Evolutionary conservation across 331 rosid species (phyloP).

Genomic region (Pyracantha coccinea): DNA sequence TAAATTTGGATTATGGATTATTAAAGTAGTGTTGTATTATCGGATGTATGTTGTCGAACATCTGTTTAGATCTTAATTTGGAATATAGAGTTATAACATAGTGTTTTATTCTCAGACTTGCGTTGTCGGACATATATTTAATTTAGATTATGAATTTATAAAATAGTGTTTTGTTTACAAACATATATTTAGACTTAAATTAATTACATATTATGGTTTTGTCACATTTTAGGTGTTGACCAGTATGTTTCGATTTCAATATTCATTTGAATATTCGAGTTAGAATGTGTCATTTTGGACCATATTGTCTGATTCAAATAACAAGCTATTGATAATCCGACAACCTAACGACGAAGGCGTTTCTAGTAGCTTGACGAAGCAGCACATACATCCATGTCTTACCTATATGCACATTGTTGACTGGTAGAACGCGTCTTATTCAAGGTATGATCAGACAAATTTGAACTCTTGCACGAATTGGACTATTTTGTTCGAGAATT

Average conservation of each 20-base stretch:
- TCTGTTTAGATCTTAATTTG: neutral
- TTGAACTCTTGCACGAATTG: neutral
- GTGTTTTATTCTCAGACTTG: neutral
- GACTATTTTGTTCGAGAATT: neutral
- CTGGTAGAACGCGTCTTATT: neutral
- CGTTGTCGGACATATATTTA: neutral
- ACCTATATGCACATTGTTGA: neutral
- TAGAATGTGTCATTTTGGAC: neutral
- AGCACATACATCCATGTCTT: neutral
- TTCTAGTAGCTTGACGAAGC: neutral
- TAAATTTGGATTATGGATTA: neutral
- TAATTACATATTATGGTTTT: too few species aligned
- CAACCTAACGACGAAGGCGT: neutral
- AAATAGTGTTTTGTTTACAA: too few species aligned
- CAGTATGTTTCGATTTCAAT: too few species aligned
- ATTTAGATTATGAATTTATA: too few species aligned
- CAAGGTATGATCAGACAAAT: neutral
- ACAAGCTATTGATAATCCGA: neutral
- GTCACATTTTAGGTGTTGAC: fast-evolving
- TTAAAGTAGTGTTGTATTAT: too few species aligned
- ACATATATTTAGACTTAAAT: too few species aligned
- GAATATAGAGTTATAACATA: neutral
- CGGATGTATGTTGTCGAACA: neutral
- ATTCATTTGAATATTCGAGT: too few species aligned
- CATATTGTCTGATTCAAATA: neutral